A percentile compares a stretch with the other conserved stretches of the same genome.
Conservation (phyloP, 176 grass and related monocot species). For the Elymus sibiricus region DNA sequence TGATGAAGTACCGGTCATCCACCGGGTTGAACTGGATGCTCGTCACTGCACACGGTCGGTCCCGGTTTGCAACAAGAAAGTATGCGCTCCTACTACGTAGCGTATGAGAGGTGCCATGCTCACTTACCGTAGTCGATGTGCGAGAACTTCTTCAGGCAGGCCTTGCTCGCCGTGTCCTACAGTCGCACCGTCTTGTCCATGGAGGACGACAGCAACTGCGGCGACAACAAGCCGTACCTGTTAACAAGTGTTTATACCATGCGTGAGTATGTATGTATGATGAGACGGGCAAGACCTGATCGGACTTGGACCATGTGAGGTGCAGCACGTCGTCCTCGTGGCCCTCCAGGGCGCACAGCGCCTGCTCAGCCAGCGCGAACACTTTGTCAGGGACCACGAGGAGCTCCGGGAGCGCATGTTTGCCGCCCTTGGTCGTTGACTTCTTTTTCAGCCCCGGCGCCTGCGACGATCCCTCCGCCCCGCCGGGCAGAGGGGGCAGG, state of each 20-base stretch:
- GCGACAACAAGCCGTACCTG: background rate
- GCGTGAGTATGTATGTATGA: background rate
- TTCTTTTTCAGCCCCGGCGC: slow-evolving; percentile 39
- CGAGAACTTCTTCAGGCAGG: slow-evolving; percentile 73
- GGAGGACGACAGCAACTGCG: slow-evolving; percentile 79
- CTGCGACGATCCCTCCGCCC: background rate
- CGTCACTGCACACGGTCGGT: slow-evolving; percentile 52
- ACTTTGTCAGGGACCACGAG: slow-evolving; percentile 74
- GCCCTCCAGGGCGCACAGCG: slow-evolving; percentile 73
- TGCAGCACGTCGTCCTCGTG: slow-evolving; percentile 87
- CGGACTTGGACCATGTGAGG: slow-evolving; percentile 89
- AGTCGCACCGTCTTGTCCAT: slow-evolving; percentile 98
- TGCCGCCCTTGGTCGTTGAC: slow-evolving; percentile 36
- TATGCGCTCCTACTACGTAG: too few relatives aligned
- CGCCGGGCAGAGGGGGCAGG: background rate
- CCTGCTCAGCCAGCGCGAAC: slow-evolving; percentile 78
- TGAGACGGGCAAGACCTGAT: background rate
- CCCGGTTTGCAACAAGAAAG: background rate
- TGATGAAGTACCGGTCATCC: slow-evolving; percentile 87
- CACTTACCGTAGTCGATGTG: slow-evolving; percentile 81
- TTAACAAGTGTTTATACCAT: background rate
- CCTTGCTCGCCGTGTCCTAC: slow-evolving; percentile 66
- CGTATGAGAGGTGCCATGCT: too few relatives aligned
- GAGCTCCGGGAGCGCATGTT: slow-evolving; percentile 62
- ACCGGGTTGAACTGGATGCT: slow-evolving; percentile 93